Percentiles rank a stretch among this genome's conserved stretches.
Conservation (phyloP, 192 early-diverging fungal species). For the Gaertneriomyces semiglobifer region DNA sequence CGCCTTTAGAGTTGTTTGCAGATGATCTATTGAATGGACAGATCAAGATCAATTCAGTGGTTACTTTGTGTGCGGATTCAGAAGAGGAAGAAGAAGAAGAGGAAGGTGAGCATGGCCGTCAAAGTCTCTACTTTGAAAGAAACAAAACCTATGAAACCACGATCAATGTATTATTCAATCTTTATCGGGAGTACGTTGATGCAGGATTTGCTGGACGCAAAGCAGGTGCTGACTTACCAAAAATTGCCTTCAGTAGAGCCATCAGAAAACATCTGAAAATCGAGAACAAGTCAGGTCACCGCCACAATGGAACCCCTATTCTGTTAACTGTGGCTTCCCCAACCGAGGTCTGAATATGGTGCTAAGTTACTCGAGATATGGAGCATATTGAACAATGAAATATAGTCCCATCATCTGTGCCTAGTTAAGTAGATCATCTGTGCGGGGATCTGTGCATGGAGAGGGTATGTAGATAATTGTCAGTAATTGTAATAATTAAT, state of each 20-base stretch:
- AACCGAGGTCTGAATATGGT: background rate
- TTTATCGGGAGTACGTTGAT: background rate
- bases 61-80: background rate
- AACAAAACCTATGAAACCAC: background rate
- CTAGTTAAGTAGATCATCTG: too few relatives aligned
- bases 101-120: background rate
- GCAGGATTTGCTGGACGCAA: background rate
- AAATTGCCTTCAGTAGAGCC: background rate
- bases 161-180: slow-evolving; percentile 1
- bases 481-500: too few relatives aligned
- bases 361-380: too few relatives aligned
- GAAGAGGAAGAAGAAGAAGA: too few relatives aligned
- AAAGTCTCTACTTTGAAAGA: slow-evolving; percentile 6
- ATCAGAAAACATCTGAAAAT: slow-evolving; percentile 4
- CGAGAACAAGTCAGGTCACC: background rate
- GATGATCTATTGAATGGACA: slow-evolving; percentile 10
- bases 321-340: background rate
- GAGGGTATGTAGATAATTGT: too few relatives aligned
- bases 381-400: too few relatives aligned
- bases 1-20: slow-evolving; percentile 16
- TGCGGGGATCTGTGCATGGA: too few relatives aligned
- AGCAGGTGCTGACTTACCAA: background rate
- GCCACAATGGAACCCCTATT: slow-evolving; percentile 4
- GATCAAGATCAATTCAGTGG: background rate
- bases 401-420: too few relatives aligned